These are phyloP conservation scores for Candida insectalens DNA, from an alignment of 805 yeast species.

Conservation along the genomic window DNA sequence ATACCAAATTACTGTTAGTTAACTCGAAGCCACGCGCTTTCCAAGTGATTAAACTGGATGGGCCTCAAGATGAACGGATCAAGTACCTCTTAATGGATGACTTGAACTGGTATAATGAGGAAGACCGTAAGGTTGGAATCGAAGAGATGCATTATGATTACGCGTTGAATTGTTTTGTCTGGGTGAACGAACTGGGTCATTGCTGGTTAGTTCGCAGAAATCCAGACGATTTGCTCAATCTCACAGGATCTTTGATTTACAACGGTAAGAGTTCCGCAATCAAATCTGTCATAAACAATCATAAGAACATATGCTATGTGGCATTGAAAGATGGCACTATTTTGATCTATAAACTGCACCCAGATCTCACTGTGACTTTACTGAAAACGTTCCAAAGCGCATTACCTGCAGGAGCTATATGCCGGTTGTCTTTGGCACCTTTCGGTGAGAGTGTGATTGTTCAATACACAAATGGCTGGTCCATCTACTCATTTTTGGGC, in stretches of 20 bases:
- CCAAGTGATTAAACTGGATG: conserved; percentile 21
- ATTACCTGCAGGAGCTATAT: conserved; percentile 24
- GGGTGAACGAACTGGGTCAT: conserved; percentile 22
- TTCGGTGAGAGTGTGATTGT: conserved; percentile 20
- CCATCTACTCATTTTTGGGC: conserved; percentile 37
- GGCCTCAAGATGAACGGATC: conserved; percentile 14
- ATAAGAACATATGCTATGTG: conserved; percentile 30
- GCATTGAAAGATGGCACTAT: conserved; percentile 28
- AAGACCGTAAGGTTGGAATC: conserved; percentile 7
- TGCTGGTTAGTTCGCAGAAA: conserved; percentile 17
- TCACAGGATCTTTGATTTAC: conserved; percentile 18
- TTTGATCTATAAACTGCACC: conserved; percentile 27
- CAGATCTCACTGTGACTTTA: conserved; percentile 19
- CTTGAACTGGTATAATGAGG: conserved; percentile 23
- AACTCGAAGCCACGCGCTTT: conserved; percentile 25
- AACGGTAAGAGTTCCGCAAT: conserved; percentile 7
- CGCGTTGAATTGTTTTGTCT: conserved; percentile 19
- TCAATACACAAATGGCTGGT: conserved; percentile 34
- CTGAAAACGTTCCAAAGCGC: conserved; percentile 26
- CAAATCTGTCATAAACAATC: conserved; percentile 28
- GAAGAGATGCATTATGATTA: conserved; percentile 11
- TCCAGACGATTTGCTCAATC: conserved; percentile 2
- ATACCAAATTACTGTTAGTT: conserved; percentile 19
- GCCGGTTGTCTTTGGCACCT: conserved; percentile 18
- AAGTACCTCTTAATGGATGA: conserved; percentile 21